These are phyloP conservation scores for Apiospora hydei DNA, from an alignment of 2,329 filamentous ascomycete genomes.

Conservation along the genomic window DNA sequence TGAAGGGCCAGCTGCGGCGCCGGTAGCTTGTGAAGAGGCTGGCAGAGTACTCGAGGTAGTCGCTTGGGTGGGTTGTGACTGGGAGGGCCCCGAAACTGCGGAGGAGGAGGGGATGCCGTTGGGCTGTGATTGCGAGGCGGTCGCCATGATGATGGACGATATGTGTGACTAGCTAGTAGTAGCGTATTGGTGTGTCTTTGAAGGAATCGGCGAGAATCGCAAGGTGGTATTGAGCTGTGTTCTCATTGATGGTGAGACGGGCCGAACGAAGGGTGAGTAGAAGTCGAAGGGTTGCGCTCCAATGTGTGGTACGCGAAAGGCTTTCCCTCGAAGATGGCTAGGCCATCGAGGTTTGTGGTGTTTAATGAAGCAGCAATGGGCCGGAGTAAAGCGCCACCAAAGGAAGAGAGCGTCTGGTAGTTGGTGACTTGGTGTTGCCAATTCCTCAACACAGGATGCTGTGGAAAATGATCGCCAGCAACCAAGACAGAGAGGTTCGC, in stretches of 20 bases:
- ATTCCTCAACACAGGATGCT: neutral
- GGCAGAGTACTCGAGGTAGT: constrained; percentile 45
- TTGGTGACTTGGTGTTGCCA: neutral
- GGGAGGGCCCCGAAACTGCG: constrained; percentile 41
- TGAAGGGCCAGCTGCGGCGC: constrained; percentile 32
- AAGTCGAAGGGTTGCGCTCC: constrained; percentile 19
- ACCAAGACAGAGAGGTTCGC: neutral
- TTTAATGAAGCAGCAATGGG: neutral
- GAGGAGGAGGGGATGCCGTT: constrained; percentile 59
- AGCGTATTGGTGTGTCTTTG: neutral
- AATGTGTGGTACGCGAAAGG: neutral
- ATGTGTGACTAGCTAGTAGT: constrained; percentile 12
- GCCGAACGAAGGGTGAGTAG: neutral
- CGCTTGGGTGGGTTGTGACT: constrained; percentile 37
- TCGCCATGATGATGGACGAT: constrained; percentile 38
- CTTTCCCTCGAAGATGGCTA: constrained; percentile 8
- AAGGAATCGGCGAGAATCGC: constrained; percentile 32
- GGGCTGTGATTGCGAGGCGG: constrained; percentile 52
- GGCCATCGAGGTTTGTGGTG: constrained; percentile 16
- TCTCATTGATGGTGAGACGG: neutral
- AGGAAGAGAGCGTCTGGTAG: neutral
- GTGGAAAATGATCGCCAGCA: neutral
- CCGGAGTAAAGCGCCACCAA: neutral
- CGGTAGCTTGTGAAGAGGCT: constrained; percentile 34
- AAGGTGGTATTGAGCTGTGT: neutral